Base-by-base conservation (phyloP, 192 early-diverging fungal genomes). In the Phycomyces nitens region DNA sequence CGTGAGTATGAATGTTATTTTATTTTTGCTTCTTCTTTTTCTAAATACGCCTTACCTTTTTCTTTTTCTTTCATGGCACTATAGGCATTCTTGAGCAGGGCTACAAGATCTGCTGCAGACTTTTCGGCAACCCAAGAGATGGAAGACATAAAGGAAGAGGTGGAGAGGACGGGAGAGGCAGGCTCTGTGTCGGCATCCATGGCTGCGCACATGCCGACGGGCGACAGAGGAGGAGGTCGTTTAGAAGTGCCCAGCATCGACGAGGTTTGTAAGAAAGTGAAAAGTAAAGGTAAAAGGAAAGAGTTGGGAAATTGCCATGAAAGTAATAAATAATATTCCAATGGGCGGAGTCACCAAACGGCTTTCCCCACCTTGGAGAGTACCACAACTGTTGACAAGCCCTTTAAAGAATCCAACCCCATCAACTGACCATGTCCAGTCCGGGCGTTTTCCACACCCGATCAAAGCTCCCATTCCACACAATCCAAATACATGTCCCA, bases 1-100 rank as follows among this genome's bases (percentile, higher is more conserved):
- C 11, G 20, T 42, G 38, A 59, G 20, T 22, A 6, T 2, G 0
- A 24, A 5, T 8, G 1, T 5, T 21, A 5, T n/a, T 29, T 51
- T 69, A 66, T 67, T 65, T 50, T 63, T 57, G 69, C 72, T 65
- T 65, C 64, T 12, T 73, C 66, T 27, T 53, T 68, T n/a, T 22
- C 22, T 2, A 2, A 24, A 5, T 8, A 7, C 3, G 34, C 1
- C 9, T 29, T 51, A 73, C 72, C 72, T 65, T 50, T 63, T 57
- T 73, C 72, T 65, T 65, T 68, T 12, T 73, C 66, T 27, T 53
- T 68, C 39, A 73, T 23, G 20, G 41, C 10, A 5, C 39, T 68
- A 56, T 73, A 73, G 22, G 71, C 66, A 23, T 65, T 68, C 49
- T 73, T 73, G 18, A 73, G 40, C 23, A 69, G 38, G 5, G 53